Evolutionary conservation across 805 yeast species (phyloP).

Genomic region (Yarrowia divulgata): DNA sequence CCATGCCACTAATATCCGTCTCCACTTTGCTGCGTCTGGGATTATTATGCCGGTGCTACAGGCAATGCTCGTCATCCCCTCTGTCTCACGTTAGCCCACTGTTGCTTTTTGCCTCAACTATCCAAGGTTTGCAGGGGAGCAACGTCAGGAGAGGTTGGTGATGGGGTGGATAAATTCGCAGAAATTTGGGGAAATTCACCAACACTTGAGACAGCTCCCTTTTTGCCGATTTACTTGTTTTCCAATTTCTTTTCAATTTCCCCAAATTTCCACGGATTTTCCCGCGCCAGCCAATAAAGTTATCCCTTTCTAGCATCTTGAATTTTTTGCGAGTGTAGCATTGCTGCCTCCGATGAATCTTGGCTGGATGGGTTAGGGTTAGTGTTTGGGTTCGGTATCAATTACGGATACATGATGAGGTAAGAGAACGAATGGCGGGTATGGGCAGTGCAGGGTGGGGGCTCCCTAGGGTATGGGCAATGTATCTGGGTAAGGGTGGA

Average conservation of each 20-base stretch:
- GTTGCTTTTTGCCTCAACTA: constrained; percentile 14
- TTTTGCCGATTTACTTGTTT: background rate
- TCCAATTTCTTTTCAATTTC: background rate
- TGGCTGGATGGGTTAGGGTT: constrained; percentile 30
- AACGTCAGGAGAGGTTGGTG: constrained; percentile 6
- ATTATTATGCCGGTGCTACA: constrained; percentile 33
- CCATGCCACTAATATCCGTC: constrained; percentile 14
- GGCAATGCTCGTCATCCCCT: constrained; percentile 34
- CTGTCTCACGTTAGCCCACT: constrained; percentile 36
- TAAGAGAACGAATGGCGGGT: constrained; percentile 11
- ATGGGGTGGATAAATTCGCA: background rate
- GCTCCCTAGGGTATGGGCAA: background rate
- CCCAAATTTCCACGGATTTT: background rate
- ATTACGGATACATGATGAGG: constrained; percentile 17
- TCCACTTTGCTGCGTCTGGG: constrained; percentile 25
- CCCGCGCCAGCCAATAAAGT: constrained; percentile 14
- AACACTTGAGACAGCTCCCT: background rate
- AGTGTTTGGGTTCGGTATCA: constrained; percentile 8
- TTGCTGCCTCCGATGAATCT: constrained; percentile 36
- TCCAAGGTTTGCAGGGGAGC: constrained; percentile 32
- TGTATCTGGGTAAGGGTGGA: background rate
- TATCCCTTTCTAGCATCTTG: constrained; percentile 26
- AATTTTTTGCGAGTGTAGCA: constrained; percentile 17
- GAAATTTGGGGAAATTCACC: background rate
- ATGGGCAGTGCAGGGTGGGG: background rate